Base-by-base conservation (phyloP, 73 alveolate genomes). In the Uronychia setigera region DNA sequence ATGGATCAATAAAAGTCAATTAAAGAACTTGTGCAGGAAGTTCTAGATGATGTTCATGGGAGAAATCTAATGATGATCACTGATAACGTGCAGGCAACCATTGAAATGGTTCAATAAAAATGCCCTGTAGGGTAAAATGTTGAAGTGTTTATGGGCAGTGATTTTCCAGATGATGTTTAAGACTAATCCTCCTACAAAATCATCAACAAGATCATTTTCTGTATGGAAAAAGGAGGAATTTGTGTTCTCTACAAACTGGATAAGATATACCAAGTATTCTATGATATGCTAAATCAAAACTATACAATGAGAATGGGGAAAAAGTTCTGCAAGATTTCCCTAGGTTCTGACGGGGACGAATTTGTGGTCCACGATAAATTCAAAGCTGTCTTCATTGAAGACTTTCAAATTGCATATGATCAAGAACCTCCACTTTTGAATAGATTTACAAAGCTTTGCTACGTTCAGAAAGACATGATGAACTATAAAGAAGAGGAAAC, bases 51-150 rank as follows among this genome's bases (percentile, higher is more conserved):
- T 60, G 29, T 35, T 19, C 31, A 74, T 31, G 78, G 84, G 31
- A 87, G 96, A 59, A 74, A 91, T 87, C 80, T 91, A 81, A 76
- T 93, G 92, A 32, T 93, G 14, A 93, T 92, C 31, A 83, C 95
- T 0, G 88, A 93, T 29, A 67, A 59, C 30, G 19, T n/a, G n/a
- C 92, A 78, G 31, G 74, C 32, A 0, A 26, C 82, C 35, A 46
- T 67, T 0, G 58, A 85, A 28, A 59, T 85, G 26, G 30, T 89
- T 0, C 82, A 89, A 29, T 57, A 35, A 1, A n/a, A 58, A 26
- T 35, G 88, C 67, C 26, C 58, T 19, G 1, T 32, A 29, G 60
- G 30, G 5, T 74, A 35, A 67, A 34, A 1, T 9, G 29, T 59
- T 76, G 80, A 86, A 80, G 58, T 86, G 78, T 75, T 90, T 85